phyloP scores from a whole-genome alignment of 148 eudicot genomes.

The Rhododendron williamsianum region DNA sequence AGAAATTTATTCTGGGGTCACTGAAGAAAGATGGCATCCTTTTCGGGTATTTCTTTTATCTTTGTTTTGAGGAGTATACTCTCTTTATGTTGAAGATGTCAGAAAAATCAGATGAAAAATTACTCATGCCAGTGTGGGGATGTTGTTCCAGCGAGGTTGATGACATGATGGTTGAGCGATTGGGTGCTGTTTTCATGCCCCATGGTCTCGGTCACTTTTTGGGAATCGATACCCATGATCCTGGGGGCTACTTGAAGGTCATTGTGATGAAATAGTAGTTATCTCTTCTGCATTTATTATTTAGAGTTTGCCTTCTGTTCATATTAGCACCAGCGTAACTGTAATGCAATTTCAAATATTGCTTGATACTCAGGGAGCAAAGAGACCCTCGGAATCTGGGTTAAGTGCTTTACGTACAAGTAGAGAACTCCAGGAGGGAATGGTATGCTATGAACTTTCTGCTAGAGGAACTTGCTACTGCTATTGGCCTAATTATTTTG shows the following conservation, averaged over 20 bases:
- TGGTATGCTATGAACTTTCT: conserved; percentile 39
- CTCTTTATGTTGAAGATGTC: neutral
- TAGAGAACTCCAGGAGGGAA: conserved; percentile 77
- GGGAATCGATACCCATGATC: conserved; percentile 99
- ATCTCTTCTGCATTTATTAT: neutral
- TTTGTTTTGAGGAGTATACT: neutral
- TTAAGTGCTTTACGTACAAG: conserved; percentile 76
- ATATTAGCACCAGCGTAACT: neutral
- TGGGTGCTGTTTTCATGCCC: conserved; percentile 96
- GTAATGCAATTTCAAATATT: neutral
- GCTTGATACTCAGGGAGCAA: conserved; percentile 53
- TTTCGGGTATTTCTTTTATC: conserved; percentile 43
- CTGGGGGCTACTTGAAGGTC: conserved; percentile 93
- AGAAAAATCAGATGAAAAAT: conserved; percentile 10
- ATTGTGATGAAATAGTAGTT: neutral
- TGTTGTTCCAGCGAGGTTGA: conserved; percentile 51
- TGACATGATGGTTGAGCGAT: conserved; percentile 75
- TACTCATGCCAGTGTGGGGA: conserved; percentile 5
- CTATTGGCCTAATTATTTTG: neutral
- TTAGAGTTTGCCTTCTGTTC: neutral
- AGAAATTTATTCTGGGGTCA: conserved; percentile 57
- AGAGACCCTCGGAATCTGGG: conserved; percentile 79
- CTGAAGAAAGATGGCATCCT: conserved; percentile 67
- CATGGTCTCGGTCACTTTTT: conserved; percentile 98
- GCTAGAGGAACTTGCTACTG: neutral